Conservation (phyloP, 129 eudicot species). For the Escallonia herrerae region DNA sequence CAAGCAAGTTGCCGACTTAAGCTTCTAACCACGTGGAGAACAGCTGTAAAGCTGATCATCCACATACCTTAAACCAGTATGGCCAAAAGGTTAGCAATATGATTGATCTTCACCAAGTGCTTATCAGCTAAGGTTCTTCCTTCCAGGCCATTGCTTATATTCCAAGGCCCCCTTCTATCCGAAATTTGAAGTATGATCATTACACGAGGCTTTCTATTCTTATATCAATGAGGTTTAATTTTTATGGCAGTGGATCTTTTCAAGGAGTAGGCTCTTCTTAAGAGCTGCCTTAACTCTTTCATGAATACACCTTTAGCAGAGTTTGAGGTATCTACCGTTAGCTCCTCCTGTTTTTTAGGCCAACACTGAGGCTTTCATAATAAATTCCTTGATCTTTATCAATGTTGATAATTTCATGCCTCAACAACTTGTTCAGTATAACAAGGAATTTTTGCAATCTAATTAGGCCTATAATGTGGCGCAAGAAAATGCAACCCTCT, state of each 20-base stretch:
- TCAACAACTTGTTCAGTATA: slow-evolving; percentile 31
- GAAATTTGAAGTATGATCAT: slow-evolving; percentile 20
- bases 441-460: slow-evolving; percentile 31
- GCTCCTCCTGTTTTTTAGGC: slow-evolving; percentile 49
- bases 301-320: slow-evolving; percentile 15
- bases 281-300: slow-evolving; percentile 34
- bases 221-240: neutral
- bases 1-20: too few relatives aligned
- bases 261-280: slow-evolving; percentile 39
- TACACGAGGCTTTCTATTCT: slow-evolving; percentile 30
- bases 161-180: too few relatives aligned
- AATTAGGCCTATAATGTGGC: slow-evolving; percentile 41
- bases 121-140: too few relatives aligned
- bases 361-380: slow-evolving; percentile 36
- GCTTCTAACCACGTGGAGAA: too few relatives aligned
- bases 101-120: too few relatives aligned
- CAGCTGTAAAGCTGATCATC: too few relatives aligned
- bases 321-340: slow-evolving; percentile 29
- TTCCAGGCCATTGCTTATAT: too few relatives aligned
- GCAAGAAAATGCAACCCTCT: slow-evolving; percentile 43
- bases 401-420: slow-evolving; percentile 28
- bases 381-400: slow-evolving; percentile 30
- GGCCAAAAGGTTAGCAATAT: too few relatives aligned
- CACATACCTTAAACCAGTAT: too few relatives aligned
- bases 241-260: slow-evolving; percentile 16